Percentiles rank a stretch among this genome's conserved stretches.
Conservation (phyloP, 352 stramenopile species). For the Pythium brassicae region DNA sequence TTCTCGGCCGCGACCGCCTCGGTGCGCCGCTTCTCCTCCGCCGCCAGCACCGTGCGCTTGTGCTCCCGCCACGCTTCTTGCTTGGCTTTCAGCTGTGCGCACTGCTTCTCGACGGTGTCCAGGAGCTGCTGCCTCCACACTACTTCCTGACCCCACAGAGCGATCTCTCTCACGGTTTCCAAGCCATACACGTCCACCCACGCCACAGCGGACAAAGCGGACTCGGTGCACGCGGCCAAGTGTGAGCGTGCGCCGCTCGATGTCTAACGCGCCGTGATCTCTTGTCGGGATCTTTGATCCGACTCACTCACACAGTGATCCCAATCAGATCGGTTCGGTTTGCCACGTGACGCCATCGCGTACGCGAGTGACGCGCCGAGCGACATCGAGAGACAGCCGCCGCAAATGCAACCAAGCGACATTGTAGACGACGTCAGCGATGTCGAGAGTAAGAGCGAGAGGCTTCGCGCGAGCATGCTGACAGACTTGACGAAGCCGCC, state of each 20-base stretch:
- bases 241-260: slow-evolving; percentile 64
- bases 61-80: slow-evolving; percentile 68
- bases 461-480: too few species aligned
- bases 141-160: slow-evolving; percentile 36
- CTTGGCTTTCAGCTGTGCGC: slow-evolving; percentile 43
- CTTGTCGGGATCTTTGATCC: too few species aligned
- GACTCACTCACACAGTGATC: too few species aligned
- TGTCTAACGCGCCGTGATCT: too few species aligned
- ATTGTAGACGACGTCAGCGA: too few species aligned
- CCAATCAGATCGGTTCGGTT: too few species aligned
- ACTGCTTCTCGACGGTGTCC: slow-evolving; percentile 48
- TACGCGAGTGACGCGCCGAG: not conserved
- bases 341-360: too few species aligned
- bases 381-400: not conserved
- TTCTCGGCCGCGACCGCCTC: slow-evolving; percentile 64
- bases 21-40: slow-evolving; percentile 57
- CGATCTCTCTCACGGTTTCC: slow-evolving; percentile 67
- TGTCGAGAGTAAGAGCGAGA: too few species aligned
- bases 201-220: slow-evolving; percentile 1
- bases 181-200: slow-evolving; percentile 55
- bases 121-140: slow-evolving; percentile 60
- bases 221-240: slow-evolving; percentile 64
- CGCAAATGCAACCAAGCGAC: too few species aligned
- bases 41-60: slow-evolving; percentile 42
- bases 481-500: too few species aligned